Base-by-base conservation (phyloP, 23 red algal genomes). In the Chondrus crispus region DNA sequence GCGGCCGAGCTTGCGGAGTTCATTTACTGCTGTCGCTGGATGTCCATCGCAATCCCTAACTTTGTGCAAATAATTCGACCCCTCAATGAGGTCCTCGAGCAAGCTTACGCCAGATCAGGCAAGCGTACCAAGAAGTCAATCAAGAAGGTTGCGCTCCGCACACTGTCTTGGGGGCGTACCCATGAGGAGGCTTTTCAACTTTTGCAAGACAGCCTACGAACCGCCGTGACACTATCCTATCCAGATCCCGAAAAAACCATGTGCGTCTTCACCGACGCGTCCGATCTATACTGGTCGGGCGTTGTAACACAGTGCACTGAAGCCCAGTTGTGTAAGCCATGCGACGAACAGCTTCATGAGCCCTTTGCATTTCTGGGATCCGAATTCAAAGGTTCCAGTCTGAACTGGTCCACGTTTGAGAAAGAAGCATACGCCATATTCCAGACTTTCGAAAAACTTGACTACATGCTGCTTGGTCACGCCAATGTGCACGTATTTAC, bases 1-100 rank as follows among this genome's bases (percentile, higher is more conserved):
- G 78, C 78, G 29, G 78, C 28, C 32, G 78, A 82, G 42, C 45
- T 66, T 8, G 52, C 4, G 26, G 48, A 82, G 28, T 60, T 57
- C 46, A 60, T 82, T 82, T 47, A 82, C 46, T 52, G 78, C 40
- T 57, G 45, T 60, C 52, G 52, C 20, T 82, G 78, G 78, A 82
- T 63, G 6, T n/a, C 45, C 5, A 29, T 38, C 11, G n/a, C 19
- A 19, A 80, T 80, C 19, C 74, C 74, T 71, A 30, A 51, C 30
- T 80, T 80, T 30, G 16, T 12, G 11, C 10, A 30, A 51, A 11
- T 12, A 11, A 36, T 36, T 12, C 33, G 14, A 10, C 33, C 74
- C 11, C 46, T 52, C 10, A 26, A 12, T 46, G 62, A 68, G 20
- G 41, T 12, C 11, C 37, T 80, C n/a, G 74, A 80, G 46, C 32